Evolutionary conservation across 2,329 filamentous ascomycete species (phyloP).

Genomic region (Hypomyces rosellus): DNA sequence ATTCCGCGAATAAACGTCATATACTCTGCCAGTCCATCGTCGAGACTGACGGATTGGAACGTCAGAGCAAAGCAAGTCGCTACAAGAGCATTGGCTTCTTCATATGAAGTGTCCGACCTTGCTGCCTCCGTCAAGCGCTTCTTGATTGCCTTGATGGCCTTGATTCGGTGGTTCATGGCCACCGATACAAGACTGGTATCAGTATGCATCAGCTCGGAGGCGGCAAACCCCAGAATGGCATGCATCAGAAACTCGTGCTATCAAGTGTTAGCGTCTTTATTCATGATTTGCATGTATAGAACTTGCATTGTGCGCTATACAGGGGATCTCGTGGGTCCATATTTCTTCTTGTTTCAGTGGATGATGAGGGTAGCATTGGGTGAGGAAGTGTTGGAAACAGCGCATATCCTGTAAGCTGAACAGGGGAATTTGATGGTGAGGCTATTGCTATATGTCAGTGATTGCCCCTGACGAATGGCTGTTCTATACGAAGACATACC

Average conservation of each 20-base stretch:
- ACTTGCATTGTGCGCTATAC: conserved; percentile 58
- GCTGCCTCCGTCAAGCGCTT: conserved; percentile 41
- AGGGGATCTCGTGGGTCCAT: conserved; percentile 62
- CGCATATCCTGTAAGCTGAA: conserved; percentile 61
- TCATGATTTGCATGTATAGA: neutral
- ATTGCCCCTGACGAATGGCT: too few species aligned
- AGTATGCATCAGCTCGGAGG: conserved; percentile 53
- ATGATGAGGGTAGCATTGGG: conserved; percentile 56
- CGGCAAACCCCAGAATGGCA: conserved; percentile 60
- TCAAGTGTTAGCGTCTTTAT: conserved; percentile 4
- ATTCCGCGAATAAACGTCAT: conserved; percentile 56
- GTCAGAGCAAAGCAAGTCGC: conserved; percentile 54
- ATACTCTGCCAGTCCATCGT: conserved; percentile 54
- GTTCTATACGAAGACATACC: conserved; percentile 23
- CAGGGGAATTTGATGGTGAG: conserved; percentile 50
- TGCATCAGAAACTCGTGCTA: conserved; percentile 65
- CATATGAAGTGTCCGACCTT: conserved; percentile 34
- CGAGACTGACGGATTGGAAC: conserved; percentile 51
- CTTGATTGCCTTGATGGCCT: conserved; percentile 58
- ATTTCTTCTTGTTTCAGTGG: conserved; percentile 59
- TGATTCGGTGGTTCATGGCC: conserved; percentile 58
- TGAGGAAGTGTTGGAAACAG: conserved; percentile 61
- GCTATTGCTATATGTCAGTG: conserved; percentile 26
- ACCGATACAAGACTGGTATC: conserved; percentile 47
- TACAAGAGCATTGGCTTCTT: conserved; percentile 53